Evolutionary conservation across 345 rosid genomes (phyloP).

Genomic region (Dovyalis caffra): DNA sequence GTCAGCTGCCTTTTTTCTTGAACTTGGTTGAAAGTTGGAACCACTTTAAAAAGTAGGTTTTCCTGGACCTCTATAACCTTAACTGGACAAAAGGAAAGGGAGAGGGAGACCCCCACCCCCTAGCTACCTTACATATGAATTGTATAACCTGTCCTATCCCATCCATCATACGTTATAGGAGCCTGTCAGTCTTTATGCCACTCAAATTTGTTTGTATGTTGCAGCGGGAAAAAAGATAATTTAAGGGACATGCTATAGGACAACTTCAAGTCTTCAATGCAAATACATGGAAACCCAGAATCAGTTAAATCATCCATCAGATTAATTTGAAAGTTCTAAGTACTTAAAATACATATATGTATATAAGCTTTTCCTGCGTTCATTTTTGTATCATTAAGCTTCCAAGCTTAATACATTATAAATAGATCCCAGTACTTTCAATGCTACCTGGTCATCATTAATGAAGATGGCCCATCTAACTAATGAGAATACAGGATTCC

Average conservation of each 20-base stretch:
- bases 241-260: not conserved
- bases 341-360: not conserved
- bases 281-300: not conserved
- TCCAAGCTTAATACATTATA: not conserved
- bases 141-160: not conserved
- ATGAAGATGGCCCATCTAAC: not conserved
- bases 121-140: not conserved
- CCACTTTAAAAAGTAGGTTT: not conserved
- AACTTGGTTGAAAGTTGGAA: slow-evolving; percentile 13
- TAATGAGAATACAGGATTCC: not conserved
- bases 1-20: slow-evolving; percentile 1
- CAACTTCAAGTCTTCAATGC: not conserved
- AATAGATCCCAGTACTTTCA: not conserved
- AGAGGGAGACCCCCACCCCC: not conserved
- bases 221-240: not conserved
- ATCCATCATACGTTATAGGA: not conserved
- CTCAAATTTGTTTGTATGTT: not conserved
- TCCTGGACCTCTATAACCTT: slow-evolving; percentile 13
- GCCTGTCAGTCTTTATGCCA: not conserved
- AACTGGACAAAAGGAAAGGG: slow-evolving; percentile 14
- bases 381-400: not conserved
- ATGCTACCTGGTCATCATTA: not conserved
- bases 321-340: too few relatives aligned
- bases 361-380: not conserved
- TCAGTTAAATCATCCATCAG: not conserved